These are phyloP conservation scores for Fusarium sp. DNA, from an alignment of 2,329 filamentous ascomycete genomes.

Conservation along the genomic window DNA sequence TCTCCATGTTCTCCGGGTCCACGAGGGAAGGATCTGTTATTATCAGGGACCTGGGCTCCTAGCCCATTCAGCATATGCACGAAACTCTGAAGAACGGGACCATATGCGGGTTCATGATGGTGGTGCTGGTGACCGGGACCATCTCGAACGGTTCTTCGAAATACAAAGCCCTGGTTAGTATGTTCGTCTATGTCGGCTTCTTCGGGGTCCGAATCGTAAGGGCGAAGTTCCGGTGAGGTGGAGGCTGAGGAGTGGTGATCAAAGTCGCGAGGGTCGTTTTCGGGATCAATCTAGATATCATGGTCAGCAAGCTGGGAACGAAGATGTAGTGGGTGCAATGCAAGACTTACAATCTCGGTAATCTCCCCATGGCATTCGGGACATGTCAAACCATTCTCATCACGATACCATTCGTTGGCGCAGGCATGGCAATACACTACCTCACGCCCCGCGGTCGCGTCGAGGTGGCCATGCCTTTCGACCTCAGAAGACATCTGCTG, in stretches of 20 bases:
- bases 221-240: conserved; percentile 47
- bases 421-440: conserved; percentile 90
- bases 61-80: conserved; percentile 58
- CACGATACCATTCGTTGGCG: conserved; percentile 80
- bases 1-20: conserved; percentile 12
- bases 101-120: conserved; percentile 47
- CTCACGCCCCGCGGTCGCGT: conserved; percentile 67
- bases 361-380: conserved; percentile 82
- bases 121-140: conserved; percentile 43
- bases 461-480: conserved; percentile 55
- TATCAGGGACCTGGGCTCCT: conserved; percentile 33
- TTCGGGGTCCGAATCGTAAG: conserved; percentile 64
- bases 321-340: neutral
- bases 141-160: conserved; percentile 51
- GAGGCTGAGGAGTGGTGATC: conserved; percentile 46
- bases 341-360: conserved; percentile 81
- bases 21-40: conserved; percentile 27
- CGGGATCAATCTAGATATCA: conserved; percentile 58
- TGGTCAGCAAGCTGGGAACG: conserved; percentile 24
- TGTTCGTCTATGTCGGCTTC: conserved; percentile 69
- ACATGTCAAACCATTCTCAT: conserved; percentile 75
- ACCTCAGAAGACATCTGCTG: conserved; percentile 53
- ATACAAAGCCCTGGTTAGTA: conserved; percentile 56
- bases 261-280: conserved; percentile 70
- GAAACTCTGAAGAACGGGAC: conserved; percentile 57